Evolutionary conservation across 2,329 filamentous ascomycete species (phyloP).

Genomic region (Daldinia sp.): DNA sequence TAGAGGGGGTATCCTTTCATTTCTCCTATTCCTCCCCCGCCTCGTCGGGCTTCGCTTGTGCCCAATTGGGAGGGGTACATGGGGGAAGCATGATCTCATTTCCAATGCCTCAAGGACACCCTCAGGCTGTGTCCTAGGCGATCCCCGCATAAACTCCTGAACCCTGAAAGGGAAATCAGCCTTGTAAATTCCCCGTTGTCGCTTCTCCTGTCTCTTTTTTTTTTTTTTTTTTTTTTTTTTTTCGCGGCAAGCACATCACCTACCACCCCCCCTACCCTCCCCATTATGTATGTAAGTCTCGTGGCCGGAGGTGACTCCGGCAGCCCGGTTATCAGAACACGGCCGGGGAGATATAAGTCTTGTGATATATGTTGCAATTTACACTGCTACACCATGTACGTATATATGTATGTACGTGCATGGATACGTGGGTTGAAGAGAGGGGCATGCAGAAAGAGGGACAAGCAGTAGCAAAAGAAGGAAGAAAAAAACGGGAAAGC

Average conservation of each 20-base stretch:
- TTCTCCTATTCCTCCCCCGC: neutral
- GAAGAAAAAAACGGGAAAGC: neutral
- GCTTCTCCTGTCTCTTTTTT: no score
- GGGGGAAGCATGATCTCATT: constrained; percentile 23
- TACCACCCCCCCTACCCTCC: no score
- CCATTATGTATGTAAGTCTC: neutral
- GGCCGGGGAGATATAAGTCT: neutral
- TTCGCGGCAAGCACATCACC: neutral
- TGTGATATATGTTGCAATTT: constrained; percentile 18
- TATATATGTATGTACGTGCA: neutral
- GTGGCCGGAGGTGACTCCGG: constrained; percentile 12
- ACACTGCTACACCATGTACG: neutral
- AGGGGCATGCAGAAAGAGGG: neutral
- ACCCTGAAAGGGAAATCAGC: neutral
- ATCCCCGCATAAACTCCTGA: constrained; percentile 8
- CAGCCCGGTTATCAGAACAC: constrained; percentile 1
- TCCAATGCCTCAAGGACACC: constrained; percentile 8
- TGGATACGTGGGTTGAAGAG: neutral
- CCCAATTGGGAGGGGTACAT: neutral
- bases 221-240: neutral
- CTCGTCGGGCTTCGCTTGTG: neutral
- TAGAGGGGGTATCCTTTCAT: neutral
- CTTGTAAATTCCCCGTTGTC: neutral
- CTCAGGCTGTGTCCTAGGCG: neutral
- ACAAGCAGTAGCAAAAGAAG: neutral